phyloP scores from a whole-genome alignment of 495 filamentous ascomycete species.

The Xylaria grammica region DNA sequence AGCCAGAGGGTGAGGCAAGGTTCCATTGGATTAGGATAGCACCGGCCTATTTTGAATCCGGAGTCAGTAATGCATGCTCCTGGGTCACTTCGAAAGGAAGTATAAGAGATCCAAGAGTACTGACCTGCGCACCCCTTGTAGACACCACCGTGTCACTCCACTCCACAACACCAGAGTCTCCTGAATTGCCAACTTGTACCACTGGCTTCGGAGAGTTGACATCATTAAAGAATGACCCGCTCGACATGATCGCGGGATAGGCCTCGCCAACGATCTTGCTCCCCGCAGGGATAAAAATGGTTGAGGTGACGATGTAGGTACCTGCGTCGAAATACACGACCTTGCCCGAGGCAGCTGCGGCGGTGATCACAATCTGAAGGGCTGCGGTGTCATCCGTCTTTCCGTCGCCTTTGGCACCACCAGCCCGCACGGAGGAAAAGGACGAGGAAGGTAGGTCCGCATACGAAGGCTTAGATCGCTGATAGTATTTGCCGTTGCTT shows the following conservation, averaged over 20 bases:
- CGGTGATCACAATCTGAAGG: constrained; percentile 71
- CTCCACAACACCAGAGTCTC: constrained; percentile 74
- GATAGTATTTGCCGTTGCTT: constrained; percentile 52
- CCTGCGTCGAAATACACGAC: constrained; percentile 89
- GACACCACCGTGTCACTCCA: constrained; percentile 79
- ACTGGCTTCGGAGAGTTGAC: constrained; percentile 68
- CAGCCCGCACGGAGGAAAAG: constrained; percentile 72
- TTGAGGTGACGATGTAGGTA: constrained; percentile 77
- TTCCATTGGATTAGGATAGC: constrained; percentile 91
- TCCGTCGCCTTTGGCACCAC: constrained; percentile 78
- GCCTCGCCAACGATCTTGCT: constrained; percentile 81
- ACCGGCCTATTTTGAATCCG: constrained; percentile 54
- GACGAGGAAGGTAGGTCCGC: constrained; percentile 53
- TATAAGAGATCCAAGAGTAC: not conserved
- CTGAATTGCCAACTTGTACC: constrained; percentile 73
- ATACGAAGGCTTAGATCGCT: constrained; percentile 77
- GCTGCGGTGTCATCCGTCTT: constrained; percentile 65
- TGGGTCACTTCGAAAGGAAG: not conserved
- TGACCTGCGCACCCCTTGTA: constrained; percentile 66
- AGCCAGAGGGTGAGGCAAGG: constrained; percentile 62
- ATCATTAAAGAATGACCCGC: constrained; percentile 67
- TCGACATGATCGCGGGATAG: constrained; percentile 83
- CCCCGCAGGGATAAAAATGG: constrained; percentile 74
- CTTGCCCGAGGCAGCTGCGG: constrained; percentile 55
- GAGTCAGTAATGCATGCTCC: not conserved